These are phyloP conservation scores for Sanghuangporus weigelae DNA, from an alignment of 1,284 basidiomycete genomes.

Conservation along the genomic window DNA sequence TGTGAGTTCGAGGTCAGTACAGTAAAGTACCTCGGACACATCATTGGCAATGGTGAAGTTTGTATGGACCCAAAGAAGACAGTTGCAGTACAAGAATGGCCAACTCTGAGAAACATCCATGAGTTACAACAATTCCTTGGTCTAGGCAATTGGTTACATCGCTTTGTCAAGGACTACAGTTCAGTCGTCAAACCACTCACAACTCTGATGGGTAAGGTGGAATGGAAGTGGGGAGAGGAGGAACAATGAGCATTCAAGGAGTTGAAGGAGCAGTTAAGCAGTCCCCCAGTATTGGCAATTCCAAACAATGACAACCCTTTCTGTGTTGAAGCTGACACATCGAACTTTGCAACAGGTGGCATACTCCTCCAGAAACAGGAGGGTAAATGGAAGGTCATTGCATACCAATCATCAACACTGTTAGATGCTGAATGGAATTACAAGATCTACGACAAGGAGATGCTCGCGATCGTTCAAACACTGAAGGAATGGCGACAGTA, in stretches of 20 bases:
- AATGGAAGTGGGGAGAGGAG: background rate
- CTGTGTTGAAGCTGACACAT: background rate
- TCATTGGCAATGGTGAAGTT: background rate
- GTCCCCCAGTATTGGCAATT: background rate
- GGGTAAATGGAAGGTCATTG: background rate
- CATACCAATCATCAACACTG: constrained; percentile 25
- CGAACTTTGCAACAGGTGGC: background rate
- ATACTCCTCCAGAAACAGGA: background rate
- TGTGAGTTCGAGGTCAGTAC: too few relatives aligned
- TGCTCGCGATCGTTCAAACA: constrained; percentile 27
- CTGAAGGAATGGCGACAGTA: constrained; percentile 6
- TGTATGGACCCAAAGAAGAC: constrained; percentile 21
- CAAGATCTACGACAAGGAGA: constrained; percentile 33
- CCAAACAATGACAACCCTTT: background rate
- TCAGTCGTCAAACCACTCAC: background rate
- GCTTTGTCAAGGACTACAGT: constrained; percentile 17
- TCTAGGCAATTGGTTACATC: constrained; percentile 22
- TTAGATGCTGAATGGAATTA: constrained; percentile 31
- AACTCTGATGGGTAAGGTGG: background rate
- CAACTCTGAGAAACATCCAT: constrained; percentile 17
- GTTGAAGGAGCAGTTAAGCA: background rate
- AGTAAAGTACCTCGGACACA: too few relatives aligned
- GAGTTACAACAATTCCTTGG: constrained; percentile 22
- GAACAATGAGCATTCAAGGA: background rate
- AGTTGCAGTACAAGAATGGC: constrained; percentile 22